Evolutionary conservation across 2,329 filamentous ascomycete species (phyloP), one percentile per base, ranked within the genome.

Genomic region (Aaosphaeria pasadenensis): DNA sequence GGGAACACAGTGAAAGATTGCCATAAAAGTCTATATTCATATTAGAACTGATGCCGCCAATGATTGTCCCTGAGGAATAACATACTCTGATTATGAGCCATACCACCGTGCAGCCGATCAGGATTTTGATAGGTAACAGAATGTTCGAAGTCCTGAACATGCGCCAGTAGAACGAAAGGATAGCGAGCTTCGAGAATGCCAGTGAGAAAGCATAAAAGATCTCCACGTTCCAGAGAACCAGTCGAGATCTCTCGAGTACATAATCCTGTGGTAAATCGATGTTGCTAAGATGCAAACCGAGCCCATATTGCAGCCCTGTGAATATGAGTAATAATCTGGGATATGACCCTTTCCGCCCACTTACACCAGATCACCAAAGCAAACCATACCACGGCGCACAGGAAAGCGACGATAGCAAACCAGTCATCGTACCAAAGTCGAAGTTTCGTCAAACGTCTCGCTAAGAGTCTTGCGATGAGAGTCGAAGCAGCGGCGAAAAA

Each of bases 1-100:
- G 0, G 70, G 70, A 4, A 66, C 35, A 39, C 69, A 71, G 40
- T 66, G 64, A 30, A 71, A 63, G 1, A 64, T 62, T 1, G 60
- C 60, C 31, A 71, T 48, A 30, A 71, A 64, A 0, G 64, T 63
- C 50, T 58, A 24, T 4, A 36, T n/a, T 9, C 7, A 36, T n/a
- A 36, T 36, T 36, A 36, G 33, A 9, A 36, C n/a, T 36, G n/a
- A 9, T 9, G 9, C n/a, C 4, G n/a, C n/a, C 28, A 17, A 28
- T 17, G 7, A 28, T 28, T 30, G 30, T 9, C n/a, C 9, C 33
- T 9, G 33, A 9, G n/a, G 4, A n/a, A 36, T 9, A 13, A 46
- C 45, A 13, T 50, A 52, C 52, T n/a, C 50, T 45, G 6, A 55
- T 11, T 11, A 54, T 44, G 9, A 56, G 36, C 53, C 53, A 59